Evolutionary conservation across 768 basidiomycete species (phyloP).

Genomic region (Tylopilus sp.): DNA sequence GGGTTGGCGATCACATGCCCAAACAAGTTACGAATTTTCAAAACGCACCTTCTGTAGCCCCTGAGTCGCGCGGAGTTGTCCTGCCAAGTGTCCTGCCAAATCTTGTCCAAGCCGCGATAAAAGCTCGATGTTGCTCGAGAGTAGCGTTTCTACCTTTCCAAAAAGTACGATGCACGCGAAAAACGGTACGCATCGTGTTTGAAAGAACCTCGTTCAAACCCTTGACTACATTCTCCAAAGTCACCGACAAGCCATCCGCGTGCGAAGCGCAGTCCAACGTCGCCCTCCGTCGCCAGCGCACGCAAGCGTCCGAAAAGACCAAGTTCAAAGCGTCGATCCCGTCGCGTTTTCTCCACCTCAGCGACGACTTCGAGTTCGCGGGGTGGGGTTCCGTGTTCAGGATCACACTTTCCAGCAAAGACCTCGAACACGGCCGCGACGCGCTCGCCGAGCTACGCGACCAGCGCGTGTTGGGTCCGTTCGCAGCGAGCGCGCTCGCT

Average conservation of each 20-base stretch:
- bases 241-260: too few relatives aligned
- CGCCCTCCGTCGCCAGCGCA: constrained; percentile 57
- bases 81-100: background rate
- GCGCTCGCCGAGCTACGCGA: constrained; percentile 29
- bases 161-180: background rate
- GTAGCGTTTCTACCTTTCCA: too few relatives aligned
- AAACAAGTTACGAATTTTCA: too few relatives aligned
- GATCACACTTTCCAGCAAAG: constrained; percentile 43
- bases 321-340: constrained; percentile 38
- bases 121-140: constrained; percentile 4
- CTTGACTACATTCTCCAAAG: too few relatives aligned
- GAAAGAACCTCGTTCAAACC: too few relatives aligned
- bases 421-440: constrained; percentile 35
- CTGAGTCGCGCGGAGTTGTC: background rate
- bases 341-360: constrained; percentile 60
- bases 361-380: constrained; percentile 67
- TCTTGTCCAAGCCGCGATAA: constrained; percentile 9
- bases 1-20: too few relatives aligned
- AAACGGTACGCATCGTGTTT: constrained; percentile 11
- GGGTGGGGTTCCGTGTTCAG: constrained; percentile 60
- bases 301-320: constrained; percentile 42
- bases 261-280: constrained; percentile 51
- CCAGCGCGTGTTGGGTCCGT: constrained; percentile 54
- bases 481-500: constrained; percentile 61
- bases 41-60: too few relatives aligned